A percentile compares a stretch with the other conserved stretches of the same genome.
phyloP scores from a whole-genome alignment of 352 stramenopile species.

The Phytophthora cactorum region DNA sequence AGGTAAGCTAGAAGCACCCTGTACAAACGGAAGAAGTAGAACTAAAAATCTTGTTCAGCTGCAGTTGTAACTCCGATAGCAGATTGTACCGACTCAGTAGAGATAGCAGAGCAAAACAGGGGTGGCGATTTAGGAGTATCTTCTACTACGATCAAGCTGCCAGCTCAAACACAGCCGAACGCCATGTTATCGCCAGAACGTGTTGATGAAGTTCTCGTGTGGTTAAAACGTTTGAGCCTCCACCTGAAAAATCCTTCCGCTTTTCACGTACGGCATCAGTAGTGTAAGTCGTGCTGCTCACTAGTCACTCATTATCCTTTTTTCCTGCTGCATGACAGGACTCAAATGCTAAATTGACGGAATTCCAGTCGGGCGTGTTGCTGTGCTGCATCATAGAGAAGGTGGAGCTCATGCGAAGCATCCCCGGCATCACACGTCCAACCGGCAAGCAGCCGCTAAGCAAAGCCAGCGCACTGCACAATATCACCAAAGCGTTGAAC shows the following conservation, averaged over 20 bases:
- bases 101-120: background rate
- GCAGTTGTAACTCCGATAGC: background rate
- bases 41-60: background rate
- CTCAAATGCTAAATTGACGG: slow-evolving; percentile 26
- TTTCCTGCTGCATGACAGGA: slow-evolving; percentile 33
- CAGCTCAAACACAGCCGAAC: background rate
- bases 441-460: slow-evolving; percentile 34
- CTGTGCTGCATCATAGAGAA: slow-evolving; percentile 73
- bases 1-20: background rate
- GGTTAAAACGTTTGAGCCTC: slow-evolving; percentile 50
- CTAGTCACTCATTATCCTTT: background rate
- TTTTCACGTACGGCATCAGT: slow-evolving; percentile 41
- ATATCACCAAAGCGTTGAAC: slow-evolving; percentile 69
- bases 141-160: background rate
- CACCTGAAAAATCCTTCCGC: slow-evolving; percentile 24
- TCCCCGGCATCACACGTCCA: slow-evolving; percentile 52
- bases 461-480: slow-evolving; percentile 72
- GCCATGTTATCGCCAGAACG: background rate
- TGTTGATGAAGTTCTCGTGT: slow-evolving; percentile 36
- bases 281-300: background rate
- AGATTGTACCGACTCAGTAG: background rate
- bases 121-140: too few relatives aligned
- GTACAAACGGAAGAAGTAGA: background rate
- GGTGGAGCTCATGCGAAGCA: slow-evolving; percentile 68
- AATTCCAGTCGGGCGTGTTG: slow-evolving; percentile 70